A percentile compares a stretch with the other conserved stretches of the same genome.
phyloP scores from a whole-genome alignment of 2,329 filamentous ascomycete species.

The Colletotrichum spinosum region DNA sequence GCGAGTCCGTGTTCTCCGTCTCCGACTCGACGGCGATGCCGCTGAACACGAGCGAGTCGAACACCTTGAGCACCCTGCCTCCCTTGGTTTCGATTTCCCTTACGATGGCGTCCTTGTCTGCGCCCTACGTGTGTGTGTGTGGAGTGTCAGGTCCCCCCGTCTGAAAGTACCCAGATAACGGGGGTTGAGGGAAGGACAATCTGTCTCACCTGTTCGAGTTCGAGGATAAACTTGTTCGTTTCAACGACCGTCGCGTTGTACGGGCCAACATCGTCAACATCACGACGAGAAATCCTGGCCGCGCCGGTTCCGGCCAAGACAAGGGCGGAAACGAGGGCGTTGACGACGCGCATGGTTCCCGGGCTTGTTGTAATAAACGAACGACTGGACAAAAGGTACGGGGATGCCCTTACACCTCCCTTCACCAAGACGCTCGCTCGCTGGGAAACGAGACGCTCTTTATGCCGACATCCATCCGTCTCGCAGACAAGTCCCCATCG shows the following conservation, averaged over 20 bases:
- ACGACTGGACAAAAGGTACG: neutral
- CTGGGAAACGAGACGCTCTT: neutral
- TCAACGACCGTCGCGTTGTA: slow-evolving; percentile 24
- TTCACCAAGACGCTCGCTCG: neutral
- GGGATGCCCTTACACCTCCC: neutral
- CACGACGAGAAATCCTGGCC: slow-evolving; percentile 24
- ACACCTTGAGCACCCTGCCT: slow-evolving; percentile 36
- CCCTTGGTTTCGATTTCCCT: slow-evolving; percentile 25
- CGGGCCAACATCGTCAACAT: slow-evolving; percentile 10
- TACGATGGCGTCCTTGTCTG: slow-evolving; percentile 32
- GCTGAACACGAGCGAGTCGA: slow-evolving; percentile 46
- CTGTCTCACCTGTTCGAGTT: slow-evolving; percentile 23
- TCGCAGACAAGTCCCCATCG: too few species aligned
- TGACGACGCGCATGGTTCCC: slow-evolving; percentile 25
- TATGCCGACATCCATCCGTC: neutral
- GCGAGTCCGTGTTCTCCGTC: slow-evolving; percentile 37
- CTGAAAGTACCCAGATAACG: too few species aligned
- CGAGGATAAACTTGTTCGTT: slow-evolving; percentile 37
- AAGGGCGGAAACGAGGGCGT: slow-evolving; percentile 28
- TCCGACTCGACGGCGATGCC: slow-evolving; percentile 38
- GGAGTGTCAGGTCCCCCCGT: neutral
- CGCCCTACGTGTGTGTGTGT: neutral
- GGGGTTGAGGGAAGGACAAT: too few species aligned
- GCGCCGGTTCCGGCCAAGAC: slow-evolving; percentile 25
- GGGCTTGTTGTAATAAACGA: neutral